These are phyloP conservation scores for Maudiozyma bulderi DNA, from an alignment of 805 yeast genomes.

Conservation along the genomic window DNA sequence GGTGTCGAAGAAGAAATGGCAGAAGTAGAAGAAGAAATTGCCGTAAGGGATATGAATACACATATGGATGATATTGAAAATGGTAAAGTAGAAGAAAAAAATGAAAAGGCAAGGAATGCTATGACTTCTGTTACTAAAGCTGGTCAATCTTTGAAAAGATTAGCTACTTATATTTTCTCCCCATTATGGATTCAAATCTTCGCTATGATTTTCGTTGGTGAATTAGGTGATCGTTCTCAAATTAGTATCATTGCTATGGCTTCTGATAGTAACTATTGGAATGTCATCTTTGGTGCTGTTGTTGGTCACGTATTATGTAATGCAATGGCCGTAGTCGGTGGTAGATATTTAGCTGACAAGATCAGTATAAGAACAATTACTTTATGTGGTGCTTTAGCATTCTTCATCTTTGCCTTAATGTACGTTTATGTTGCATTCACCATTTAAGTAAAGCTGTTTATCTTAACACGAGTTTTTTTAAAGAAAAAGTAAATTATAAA, in stretches of 20 bases:
- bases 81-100: constrained; percentile 29
- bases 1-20: constrained; percentile 95
- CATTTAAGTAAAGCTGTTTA: background rate
- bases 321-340: constrained; percentile 85
- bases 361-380: constrained; percentile 90
- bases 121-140: constrained; percentile 14
- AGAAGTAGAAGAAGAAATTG: constrained; percentile 92
- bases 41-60: constrained; percentile 45
- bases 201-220: constrained; percentile 92
- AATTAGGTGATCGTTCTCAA: constrained; percentile 98
- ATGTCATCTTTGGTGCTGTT: constrained; percentile 79
- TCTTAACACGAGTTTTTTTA: background rate
- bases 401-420: constrained; percentile 69
- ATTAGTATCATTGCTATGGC: constrained; percentile 98
- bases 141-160: constrained; percentile 38
- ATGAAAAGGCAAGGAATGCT: constrained; percentile 21
- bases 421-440: constrained; percentile 62
- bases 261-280: constrained; percentile 88
- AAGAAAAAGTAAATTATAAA: too few relatives aligned
- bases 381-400: constrained; percentile 81
- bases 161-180: constrained; percentile 58
- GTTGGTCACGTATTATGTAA: constrained; percentile 87
- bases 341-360: constrained; percentile 78
- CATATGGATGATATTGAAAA: constrained; percentile 50
- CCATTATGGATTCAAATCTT: constrained; percentile 93